Base-by-base conservation (phyloP, 192 early-diverging fungal species). In the Coemansia sp. region DNA sequence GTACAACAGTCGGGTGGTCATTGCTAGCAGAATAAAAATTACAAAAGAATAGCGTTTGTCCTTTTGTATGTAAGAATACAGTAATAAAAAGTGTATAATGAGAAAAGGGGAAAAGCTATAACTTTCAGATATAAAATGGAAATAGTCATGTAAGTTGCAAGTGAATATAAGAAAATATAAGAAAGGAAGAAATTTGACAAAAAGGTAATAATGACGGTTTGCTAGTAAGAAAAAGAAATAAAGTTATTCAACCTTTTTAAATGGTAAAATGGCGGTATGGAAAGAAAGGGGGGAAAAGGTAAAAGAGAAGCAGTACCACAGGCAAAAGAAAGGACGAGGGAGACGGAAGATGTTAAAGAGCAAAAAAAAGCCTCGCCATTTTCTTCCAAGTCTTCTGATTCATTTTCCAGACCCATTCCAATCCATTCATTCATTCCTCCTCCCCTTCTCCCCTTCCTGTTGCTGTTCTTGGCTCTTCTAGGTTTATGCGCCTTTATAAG, bases 1-100 rank as follows among this genome's bases (percentile, higher is more conserved):
- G 54, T 63, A 59, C 65, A 78, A 32, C 9, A 78, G 64, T 11
- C 76, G 67, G 55, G 58, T 78, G 19, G 76, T 43, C 76, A 78
- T 76, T 42, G 36, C 15, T 18, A 36, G 26, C 26, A 40, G 16
- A 36, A 58, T 40, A 58, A 15, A 58, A 58, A 39, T 39, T 9
- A 58, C 8, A 52, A 21, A 6, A 16, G 11, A 52, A 22, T 22
- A 52, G 6, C 10, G 21, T n/a, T n/a, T n/a, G n/a, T n/a, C n/a
- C n/a, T n/a, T n/a, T n/a, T n/a, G n/a, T n/a, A n/a, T n/a, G n/a
- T n/a, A n/a, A n/a, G n/a, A n/a, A 0, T 52, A 22, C 49, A 22
- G 18, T n/a, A 48, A 48, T 36, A 61, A 43, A 39, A 49, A 36
- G 43, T n/a, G 41, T 26, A 10, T 19, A 39, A 16, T 36, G 16